These are phyloP conservation scores for Candida ovalis DNA, from an alignment of 805 yeast species.

Conservation along the genomic window DNA sequence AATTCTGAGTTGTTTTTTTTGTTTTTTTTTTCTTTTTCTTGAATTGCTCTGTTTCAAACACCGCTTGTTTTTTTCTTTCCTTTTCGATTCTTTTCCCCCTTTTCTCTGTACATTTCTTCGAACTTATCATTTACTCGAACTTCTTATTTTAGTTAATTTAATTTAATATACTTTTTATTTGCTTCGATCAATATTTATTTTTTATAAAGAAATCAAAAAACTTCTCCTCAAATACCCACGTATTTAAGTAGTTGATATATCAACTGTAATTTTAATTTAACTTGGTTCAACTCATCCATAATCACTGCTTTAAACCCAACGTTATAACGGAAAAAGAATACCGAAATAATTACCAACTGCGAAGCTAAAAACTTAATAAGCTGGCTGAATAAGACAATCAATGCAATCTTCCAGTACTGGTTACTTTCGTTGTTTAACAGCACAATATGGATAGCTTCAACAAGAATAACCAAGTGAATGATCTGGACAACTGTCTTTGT, in stretches of 20 bases:
- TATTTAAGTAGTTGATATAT: constrained; percentile 18
- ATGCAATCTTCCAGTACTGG: constrained; percentile 28
- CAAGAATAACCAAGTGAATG: constrained; percentile 28
- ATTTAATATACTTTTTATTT: too few species aligned
- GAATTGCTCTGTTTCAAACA: background rate
- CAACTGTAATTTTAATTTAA: constrained; percentile 18
- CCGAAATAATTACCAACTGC: constrained; percentile 18
- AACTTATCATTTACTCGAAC: too few species aligned
- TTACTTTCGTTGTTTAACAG: constrained; percentile 22
- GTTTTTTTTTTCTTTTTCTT: constrained; percentile 1
- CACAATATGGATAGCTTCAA: constrained; percentile 32
- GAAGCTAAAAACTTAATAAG: constrained; percentile 18
- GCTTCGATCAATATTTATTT: too few species aligned
- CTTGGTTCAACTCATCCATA: constrained; percentile 26
- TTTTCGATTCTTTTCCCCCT: background rate
- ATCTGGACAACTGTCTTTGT: constrained; percentile 31
- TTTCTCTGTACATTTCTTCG: background rate
- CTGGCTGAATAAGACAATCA: constrained; percentile 25
- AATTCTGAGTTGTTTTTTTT: constrained; percentile 13
- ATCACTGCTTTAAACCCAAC: constrained; percentile 18
- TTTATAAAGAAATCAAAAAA: too few species aligned
- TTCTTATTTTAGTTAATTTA: too few species aligned
- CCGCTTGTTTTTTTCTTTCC: background rate
- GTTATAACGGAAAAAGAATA: constrained; percentile 18
- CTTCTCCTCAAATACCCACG: background rate